Percentiles rank a stretch among this genome's conserved stretches.
Conservation (phyloP, 257 asterid species). For the Capsicum baccatum region DNA sequence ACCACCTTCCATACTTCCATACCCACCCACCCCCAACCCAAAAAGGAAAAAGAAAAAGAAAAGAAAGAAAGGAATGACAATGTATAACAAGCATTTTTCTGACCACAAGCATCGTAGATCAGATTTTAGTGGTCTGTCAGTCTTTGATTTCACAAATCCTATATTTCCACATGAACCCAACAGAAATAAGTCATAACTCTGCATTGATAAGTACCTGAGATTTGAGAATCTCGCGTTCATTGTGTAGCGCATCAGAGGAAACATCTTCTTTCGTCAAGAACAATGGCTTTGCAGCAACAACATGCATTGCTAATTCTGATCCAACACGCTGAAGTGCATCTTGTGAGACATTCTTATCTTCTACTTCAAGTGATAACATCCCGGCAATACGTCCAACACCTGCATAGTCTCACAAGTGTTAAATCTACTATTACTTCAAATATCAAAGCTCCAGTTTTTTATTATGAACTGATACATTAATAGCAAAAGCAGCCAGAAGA, state of each 20-base stretch:
- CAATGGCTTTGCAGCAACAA: slow-evolving; percentile 92
- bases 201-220: slow-evolving; percentile 70
- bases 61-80: background rate
- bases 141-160: slow-evolving; percentile 13
- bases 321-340: slow-evolving; percentile 85
- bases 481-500: slow-evolving; percentile 4
- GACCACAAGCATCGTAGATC: background rate
- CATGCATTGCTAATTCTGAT: slow-evolving; percentile 94
- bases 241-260: slow-evolving; percentile 71
- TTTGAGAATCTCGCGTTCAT: slow-evolving; percentile 85
- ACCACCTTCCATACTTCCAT: background rate
- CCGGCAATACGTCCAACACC: slow-evolving; percentile 97
- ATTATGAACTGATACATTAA: background rate
- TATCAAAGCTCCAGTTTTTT: background rate
- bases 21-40: background rate
- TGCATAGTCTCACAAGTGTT: slow-evolving; percentile 37
- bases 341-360: slow-evolving; percentile 63
- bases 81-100: background rate
- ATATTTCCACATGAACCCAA: background rate
- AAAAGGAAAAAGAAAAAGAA: background rate
- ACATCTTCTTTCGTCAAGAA: slow-evolving; percentile 83
- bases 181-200: slow-evolving; percentile 13
- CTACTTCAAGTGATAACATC: slow-evolving; percentile 85
- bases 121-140: background rate
- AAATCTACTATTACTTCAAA: slow-evolving; percentile 15